These are phyloP conservation scores for Colletotrichum sojae DNA, from an alignment of 2,329 filamentous ascomycete genomes.

Conservation along the genomic window DNA sequence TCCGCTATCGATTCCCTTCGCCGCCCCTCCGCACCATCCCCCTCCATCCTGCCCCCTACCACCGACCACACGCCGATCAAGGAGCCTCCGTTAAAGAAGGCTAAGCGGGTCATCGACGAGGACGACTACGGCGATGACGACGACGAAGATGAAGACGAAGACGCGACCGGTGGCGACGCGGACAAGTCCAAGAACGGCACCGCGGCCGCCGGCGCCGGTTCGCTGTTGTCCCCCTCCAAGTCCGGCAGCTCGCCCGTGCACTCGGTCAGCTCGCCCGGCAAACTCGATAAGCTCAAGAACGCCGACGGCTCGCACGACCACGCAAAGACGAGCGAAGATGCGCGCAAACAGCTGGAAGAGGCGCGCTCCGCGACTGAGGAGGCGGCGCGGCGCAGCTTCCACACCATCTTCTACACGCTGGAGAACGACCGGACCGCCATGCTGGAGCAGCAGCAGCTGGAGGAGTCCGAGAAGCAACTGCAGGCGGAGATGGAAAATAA, in stretches of 20 bases:
- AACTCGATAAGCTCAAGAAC: slow-evolving; percentile 67
- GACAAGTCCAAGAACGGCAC: slow-evolving; percentile 66
- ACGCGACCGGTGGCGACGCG: slow-evolving; percentile 72
- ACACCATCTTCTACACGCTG: slow-evolving; percentile 93
- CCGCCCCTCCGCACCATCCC: slow-evolving; percentile 56
- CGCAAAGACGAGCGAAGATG: slow-evolving; percentile 84
- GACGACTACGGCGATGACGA: slow-evolving; percentile 91
- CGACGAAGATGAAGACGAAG: slow-evolving; percentile 77
- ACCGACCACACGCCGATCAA: slow-evolving; percentile 72
- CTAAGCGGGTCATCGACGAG: slow-evolving; percentile 84
- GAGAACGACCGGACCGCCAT: slow-evolving; percentile 97
- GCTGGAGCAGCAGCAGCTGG: slow-evolving; percentile 96
- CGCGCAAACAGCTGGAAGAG: slow-evolving; percentile 92
- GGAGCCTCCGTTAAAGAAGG: slow-evolving; percentile 79
- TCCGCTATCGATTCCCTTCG: slow-evolving; percentile 68
- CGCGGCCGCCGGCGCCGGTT: slow-evolving; percentile 66
- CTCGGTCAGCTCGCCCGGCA: slow-evolving; percentile 73
- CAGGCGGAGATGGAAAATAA: slow-evolving; percentile 92
- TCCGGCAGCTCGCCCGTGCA: slow-evolving; percentile 77
- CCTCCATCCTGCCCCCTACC: slow-evolving; percentile 65
- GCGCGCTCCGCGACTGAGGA: slow-evolving; percentile 93
- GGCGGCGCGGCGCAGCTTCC: slow-evolving; percentile 89
- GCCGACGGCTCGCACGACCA: slow-evolving; percentile 64
- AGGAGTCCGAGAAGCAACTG: slow-evolving; percentile 95
- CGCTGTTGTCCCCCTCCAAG: slow-evolving; percentile 78